Evolutionary conservation across 306 rosid genomes (phyloP).

Genomic region (Luffa aegyptiaca): DNA sequence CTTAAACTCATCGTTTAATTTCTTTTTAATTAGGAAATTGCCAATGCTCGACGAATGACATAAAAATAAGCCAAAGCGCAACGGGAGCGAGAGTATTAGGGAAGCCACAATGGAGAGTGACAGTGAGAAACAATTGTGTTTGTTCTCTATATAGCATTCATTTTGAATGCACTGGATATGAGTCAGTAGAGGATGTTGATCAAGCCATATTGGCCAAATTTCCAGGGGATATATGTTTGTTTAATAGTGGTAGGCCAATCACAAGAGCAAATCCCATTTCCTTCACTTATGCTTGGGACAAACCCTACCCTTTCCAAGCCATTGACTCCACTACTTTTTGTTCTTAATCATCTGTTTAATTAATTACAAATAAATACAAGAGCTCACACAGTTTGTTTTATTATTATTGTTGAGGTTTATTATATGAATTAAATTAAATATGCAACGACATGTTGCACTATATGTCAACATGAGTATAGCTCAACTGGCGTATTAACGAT

Average conservation of each 20-base stretch:
- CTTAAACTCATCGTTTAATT: too few relatives aligned
- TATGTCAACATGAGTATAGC: too few relatives aligned
- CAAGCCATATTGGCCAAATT: constrained; percentile 8
- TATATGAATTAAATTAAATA: too few relatives aligned
- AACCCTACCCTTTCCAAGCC: not conserved
- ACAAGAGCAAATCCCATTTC: not conserved
- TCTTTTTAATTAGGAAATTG: constrained; percentile 17
- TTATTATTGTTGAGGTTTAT: too few relatives aligned
- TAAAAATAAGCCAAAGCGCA: constrained; percentile 7
- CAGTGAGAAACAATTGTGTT: constrained; percentile 5
- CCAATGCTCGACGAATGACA: constrained; percentile 7
- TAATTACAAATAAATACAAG: too few relatives aligned
- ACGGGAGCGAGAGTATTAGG: constrained; percentile 11
- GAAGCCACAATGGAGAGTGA: constrained; percentile 28
- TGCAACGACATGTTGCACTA: too few relatives aligned
- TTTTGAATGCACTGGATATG: constrained; percentile 18
- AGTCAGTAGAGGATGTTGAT: constrained; percentile 11
- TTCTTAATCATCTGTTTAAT: not conserved
- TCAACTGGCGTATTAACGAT: too few relatives aligned
- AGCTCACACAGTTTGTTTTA: too few relatives aligned
- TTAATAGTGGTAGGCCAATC: constrained; percentile 21
- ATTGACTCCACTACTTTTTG: constrained; percentile 9
- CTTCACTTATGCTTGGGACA: constrained; percentile 18
- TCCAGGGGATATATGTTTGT: not conserved
- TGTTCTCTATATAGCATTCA: constrained; percentile 19